Conservation (phyloP, 306 rosid species). For the Prunus mira region DNA sequence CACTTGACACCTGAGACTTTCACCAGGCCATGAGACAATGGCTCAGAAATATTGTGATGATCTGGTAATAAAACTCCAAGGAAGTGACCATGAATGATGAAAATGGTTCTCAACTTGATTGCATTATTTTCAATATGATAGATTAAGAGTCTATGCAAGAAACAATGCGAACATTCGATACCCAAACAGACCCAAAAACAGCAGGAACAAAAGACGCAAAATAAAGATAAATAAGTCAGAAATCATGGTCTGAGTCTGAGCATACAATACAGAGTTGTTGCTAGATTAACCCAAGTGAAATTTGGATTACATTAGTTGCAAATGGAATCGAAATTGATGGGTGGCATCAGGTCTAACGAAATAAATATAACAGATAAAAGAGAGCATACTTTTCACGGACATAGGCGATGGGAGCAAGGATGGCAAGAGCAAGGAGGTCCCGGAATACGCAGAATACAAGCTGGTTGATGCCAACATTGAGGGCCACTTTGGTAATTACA, state of each 20-base stretch:
- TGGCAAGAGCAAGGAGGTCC: conserved; percentile 64
- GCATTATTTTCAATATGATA: not conserved
- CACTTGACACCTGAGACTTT: not conserved
- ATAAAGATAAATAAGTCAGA: not conserved
- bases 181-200: not conserved
- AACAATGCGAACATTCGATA: not conserved
- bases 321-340: not conserved
- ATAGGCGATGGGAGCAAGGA: conserved; percentile 73
- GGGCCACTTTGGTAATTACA: conserved; percentile 90
- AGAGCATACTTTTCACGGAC: conserved; percentile 64
- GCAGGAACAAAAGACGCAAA: not conserved
- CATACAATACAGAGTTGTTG: not conserved
- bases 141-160: not conserved
- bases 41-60: not conserved
- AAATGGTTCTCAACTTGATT: not conserved
- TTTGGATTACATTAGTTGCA: not conserved
- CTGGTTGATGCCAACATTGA: conserved; percentile 80
- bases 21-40: not conserved
- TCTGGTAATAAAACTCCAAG: not conserved
- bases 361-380: not conserved
- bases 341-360: not conserved
- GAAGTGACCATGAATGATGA: not conserved
- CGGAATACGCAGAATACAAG: conserved; percentile 78
- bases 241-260: not conserved
- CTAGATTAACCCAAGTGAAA: not conserved